A percentile compares a stretch with the other conserved stretches of the same genome.
Evolutionary conservation across 805 yeast species (phyloP).

Genomic region (Teunomyces barrocoloradensis): DNA sequence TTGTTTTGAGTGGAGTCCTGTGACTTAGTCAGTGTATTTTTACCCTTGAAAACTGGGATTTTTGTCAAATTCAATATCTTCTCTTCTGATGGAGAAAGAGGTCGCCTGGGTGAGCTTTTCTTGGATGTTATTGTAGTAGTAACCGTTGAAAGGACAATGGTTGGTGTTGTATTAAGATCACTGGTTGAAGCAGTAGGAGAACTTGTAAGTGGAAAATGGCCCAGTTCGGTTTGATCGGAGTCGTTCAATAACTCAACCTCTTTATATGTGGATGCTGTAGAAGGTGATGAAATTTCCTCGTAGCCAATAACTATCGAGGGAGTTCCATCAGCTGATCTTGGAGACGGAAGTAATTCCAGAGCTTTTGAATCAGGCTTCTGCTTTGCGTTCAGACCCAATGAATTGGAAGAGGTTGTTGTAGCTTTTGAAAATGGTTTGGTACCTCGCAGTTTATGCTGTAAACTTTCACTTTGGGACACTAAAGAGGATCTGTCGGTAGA

Average conservation of each 20-base stretch:
- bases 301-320: conserved; percentile 20
- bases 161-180: background rate
- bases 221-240: background rate
- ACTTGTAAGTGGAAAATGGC: background rate
- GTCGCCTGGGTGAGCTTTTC: conserved; percentile 14
- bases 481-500: conserved; percentile 31
- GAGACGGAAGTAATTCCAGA: background rate
- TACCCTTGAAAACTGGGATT: conserved; percentile 22
- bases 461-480: conserved; percentile 16
- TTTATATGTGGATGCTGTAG: conserved; percentile 17
- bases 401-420: background rate
- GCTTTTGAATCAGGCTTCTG: background rate
- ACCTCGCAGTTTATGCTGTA: conserved; percentile 7
- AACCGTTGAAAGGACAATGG: background rate
- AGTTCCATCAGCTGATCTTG: conserved; percentile 3
- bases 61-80: conserved; percentile 21
- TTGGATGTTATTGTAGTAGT: conserved; percentile 1
- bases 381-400: background rate
- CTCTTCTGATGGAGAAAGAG: conserved; percentile 23
- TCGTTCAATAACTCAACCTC: conserved; percentile 6
- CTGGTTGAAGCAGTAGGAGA: background rate
- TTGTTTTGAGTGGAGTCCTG: background rate
- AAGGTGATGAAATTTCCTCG: conserved; percentile 15
- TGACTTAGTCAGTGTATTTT: background rate
- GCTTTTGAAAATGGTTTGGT: conserved; percentile 5